Evolutionary conservation across 2,329 filamentous ascomycete species (phyloP).

Genomic region (Ceratocystis cubensis): DNA sequence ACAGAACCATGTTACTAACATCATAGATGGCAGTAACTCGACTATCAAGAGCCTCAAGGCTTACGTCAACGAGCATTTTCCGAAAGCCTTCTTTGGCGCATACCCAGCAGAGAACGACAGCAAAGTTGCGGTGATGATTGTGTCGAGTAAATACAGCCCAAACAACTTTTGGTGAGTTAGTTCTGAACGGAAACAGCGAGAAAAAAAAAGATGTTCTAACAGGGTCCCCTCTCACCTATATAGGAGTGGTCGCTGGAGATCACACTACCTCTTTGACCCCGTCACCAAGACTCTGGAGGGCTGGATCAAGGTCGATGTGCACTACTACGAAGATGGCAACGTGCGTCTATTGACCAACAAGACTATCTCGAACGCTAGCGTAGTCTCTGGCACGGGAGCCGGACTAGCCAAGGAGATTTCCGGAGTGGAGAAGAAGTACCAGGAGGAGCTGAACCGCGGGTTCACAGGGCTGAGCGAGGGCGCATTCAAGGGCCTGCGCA

Average conservation of each 20-base stretch:
- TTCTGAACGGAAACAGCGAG: neutral
- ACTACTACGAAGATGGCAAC: conserved; percentile 99
- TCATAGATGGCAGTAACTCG: conserved; percentile 45
- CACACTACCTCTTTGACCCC: conserved; percentile 67
- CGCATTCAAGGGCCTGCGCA: conserved; percentile 81
- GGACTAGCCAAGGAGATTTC: conserved; percentile 70
- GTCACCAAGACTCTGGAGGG: conserved; percentile 58
- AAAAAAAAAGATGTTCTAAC: neutral
- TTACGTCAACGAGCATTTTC: conserved; percentile 82
- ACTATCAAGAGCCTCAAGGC: conserved; percentile 62
- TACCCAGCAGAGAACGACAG: conserved; percentile 68
- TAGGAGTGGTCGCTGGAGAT: conserved; percentile 94
- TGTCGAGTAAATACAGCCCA: conserved; percentile 94
- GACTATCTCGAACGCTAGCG: conserved; percentile 44
- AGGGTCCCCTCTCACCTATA: neutral
- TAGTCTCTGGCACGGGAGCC: conserved; percentile 50
- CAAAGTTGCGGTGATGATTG: conserved; percentile 67
- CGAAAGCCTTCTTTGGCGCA: conserved; percentile 65
- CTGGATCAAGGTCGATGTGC: conserved; percentile 82
- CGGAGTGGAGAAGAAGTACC: conserved; percentile 74
- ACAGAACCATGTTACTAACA: no score
- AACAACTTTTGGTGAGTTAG: conserved; percentile 79
- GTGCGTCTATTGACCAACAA: conserved; percentile 88
- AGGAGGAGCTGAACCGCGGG: conserved; percentile 86
- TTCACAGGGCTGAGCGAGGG: conserved; percentile 84